Conservation (phyloP, 257 asterid species). For the Gentiana straminea region DNA sequence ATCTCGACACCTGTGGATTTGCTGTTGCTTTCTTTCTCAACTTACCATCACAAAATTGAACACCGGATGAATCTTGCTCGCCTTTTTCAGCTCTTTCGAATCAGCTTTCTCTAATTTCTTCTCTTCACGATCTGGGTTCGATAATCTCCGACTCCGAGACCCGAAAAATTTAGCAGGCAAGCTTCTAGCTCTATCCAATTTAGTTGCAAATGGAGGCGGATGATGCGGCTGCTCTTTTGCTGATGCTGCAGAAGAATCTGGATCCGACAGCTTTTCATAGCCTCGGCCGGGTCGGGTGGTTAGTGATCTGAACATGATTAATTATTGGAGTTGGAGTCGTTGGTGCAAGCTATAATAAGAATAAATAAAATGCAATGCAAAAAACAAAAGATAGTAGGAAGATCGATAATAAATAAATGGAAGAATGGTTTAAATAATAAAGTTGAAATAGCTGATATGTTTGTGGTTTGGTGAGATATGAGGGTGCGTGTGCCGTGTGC, state of each 20-base stretch:
- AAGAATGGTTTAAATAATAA: too few species aligned
- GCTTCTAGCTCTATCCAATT: conserved; percentile 37
- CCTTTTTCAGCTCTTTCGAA: conserved; percentile 30
- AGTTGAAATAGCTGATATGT: too few species aligned
- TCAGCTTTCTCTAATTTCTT: conserved; percentile 1
- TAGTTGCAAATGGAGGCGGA: conserved; percentile 12
- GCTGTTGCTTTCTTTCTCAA: conserved; percentile 42
- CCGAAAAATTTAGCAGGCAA: conserved; percentile 28
- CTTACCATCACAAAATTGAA: conserved; percentile 15
- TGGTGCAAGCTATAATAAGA: too few species aligned
- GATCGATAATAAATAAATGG: too few species aligned
- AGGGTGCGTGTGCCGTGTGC: too few species aligned
- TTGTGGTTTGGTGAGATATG: too few species aligned
- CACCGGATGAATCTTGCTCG: conserved; percentile 24
- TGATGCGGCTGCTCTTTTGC: not conserved
- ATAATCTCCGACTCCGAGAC: conserved; percentile 5
- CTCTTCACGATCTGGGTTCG: not conserved
- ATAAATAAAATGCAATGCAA: too few species aligned
- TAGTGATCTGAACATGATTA: conserved; percentile 49
- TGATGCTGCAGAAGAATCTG: too few species aligned
- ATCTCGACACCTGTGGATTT: conserved; percentile 24
- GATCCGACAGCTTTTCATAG: conserved; percentile 22
- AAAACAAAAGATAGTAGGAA: too few species aligned
- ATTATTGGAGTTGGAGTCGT: too few species aligned
- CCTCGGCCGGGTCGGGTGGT: conserved; percentile 37